These are phyloP conservation scores for Chlorella sp. DNA, from an alignment of 139 green algal genomes.

Conservation along the genomic window DNA sequence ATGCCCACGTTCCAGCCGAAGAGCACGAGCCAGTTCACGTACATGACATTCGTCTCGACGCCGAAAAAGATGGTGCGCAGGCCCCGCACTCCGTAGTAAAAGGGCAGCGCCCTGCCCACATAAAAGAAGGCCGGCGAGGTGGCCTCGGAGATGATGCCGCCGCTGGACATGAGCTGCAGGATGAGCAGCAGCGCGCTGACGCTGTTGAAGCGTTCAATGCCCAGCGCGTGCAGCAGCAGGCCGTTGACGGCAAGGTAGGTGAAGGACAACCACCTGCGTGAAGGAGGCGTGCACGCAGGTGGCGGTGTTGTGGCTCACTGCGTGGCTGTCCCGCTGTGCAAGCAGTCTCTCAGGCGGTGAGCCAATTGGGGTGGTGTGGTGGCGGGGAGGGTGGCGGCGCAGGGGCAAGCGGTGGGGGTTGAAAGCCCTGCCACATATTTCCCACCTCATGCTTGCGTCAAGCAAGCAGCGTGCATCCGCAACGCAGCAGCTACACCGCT, in stretches of 20 bases:
- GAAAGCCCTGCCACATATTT: too few relatives aligned
- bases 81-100: conserved; percentile 20
- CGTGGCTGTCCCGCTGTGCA: too few relatives aligned
- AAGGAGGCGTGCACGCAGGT: too few relatives aligned
- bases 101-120: conserved; percentile 15
- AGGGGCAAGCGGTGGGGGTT: too few relatives aligned
- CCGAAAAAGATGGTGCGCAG: conserved; percentile 24
- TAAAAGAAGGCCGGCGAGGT: conserved; percentile 15
- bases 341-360: too few relatives aligned
- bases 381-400: too few relatives aligned
- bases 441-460: too few relatives aligned
- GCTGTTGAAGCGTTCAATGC: conserved; percentile 16
- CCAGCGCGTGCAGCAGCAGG: conserved; percentile 21
- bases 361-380: too few relatives aligned
- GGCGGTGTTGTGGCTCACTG: too few relatives aligned
- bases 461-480: too few relatives aligned
- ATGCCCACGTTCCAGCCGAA: not conserved
- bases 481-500: too few relatives aligned
- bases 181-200: conserved; percentile 16
- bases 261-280: conserved; percentile 1
- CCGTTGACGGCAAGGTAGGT: conserved; percentile 19
- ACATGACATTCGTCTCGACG: conserved; percentile 2
- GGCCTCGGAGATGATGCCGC: conserved; percentile 5
- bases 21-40: not conserved
- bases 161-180: conserved; percentile 17